A percentile compares a stretch with the other conserved stretches of the same genome.
phyloP scores from a whole-genome alignment of 2,329 filamentous ascomycete genomes.

The Myriosclerotinia scirpicola region DNA sequence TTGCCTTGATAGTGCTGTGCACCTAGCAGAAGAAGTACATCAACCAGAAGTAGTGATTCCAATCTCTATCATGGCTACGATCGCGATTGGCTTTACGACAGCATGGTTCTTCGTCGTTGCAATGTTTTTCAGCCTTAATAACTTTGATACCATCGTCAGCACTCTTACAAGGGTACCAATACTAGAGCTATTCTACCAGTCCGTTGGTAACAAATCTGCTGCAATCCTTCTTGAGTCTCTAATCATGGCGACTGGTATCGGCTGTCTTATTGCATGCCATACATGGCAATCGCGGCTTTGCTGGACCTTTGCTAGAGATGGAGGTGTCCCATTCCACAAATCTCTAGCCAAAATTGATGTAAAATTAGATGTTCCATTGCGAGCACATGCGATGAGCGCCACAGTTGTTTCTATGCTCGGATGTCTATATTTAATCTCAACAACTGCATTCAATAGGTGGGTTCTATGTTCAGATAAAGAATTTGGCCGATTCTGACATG shows the following conservation, averaged over 20 bases:
- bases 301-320: slow-evolving; percentile 24
- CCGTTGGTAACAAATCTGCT: slow-evolving; percentile 2
- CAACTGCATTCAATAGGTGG: slow-evolving; percentile 23
- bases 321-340: slow-evolving; percentile 16
- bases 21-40: slow-evolving; percentile 23
- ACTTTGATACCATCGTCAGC: slow-evolving; percentile 21
- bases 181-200: slow-evolving; percentile 18
- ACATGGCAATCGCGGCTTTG: slow-evolving; percentile 23
- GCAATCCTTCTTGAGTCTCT: slow-evolving; percentile 20
- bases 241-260: slow-evolving; percentile 15
- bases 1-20: slow-evolving; percentile 22
- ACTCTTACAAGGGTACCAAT: slow-evolving; percentile 14
- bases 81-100: slow-evolving; percentile 20
- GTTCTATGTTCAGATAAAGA: not conserved
- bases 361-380: slow-evolving; percentile 21
- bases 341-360: slow-evolving; percentile 18
- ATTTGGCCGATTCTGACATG: not conserved
- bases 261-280: slow-evolving; percentile 18
- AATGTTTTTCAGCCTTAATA: slow-evolving; percentile 22
- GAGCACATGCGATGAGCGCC: slow-evolving; percentile 20
- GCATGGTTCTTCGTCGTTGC: slow-evolving; percentile 22
- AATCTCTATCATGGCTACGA: slow-evolving; percentile 20
- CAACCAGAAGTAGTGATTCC: slow-evolving; percentile 21
- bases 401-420: slow-evolving; percentile 18
- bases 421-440: slow-evolving; percentile 16